A percentile compares a stretch with the other conserved stretches of the same genome.
These are phyloP conservation scores for Eimeria praecox DNA, from an alignment of 169 alveolate species.

Conservation along the genomic window DNA sequence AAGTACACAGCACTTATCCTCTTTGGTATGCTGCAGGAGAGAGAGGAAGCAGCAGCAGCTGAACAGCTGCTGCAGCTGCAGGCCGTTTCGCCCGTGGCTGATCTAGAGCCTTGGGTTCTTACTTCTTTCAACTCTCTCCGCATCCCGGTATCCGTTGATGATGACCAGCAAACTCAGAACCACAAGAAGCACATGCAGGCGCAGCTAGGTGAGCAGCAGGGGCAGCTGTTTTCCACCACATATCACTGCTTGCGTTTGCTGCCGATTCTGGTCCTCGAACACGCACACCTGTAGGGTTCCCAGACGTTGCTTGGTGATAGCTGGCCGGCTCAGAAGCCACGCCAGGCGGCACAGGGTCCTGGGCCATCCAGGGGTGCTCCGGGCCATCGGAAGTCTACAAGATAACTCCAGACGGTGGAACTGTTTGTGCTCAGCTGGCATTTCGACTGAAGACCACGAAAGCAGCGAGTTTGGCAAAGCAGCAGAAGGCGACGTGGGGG, in stretches of 20 bases:
- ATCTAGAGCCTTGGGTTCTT: not conserved
- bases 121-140: not conserved
- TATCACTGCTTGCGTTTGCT: not conserved
- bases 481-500: slow-evolving; percentile 1
- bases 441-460: slow-evolving; percentile 6
- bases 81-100: slow-evolving; percentile 1
- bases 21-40: slow-evolving; percentile 46
- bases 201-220: not conserved
- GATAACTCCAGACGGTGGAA: not conserved
- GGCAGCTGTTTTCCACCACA: not conserved
- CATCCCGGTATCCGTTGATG: not conserved
- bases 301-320: not conserved
- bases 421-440: slow-evolving; percentile 4
- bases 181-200: not conserved
- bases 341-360: not conserved
- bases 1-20: not conserved
- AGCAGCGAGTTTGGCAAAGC: slow-evolving; percentile 27
- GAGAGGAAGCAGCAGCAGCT: slow-evolving; percentile 66
- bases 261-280: not conserved
- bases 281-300: not conserved
- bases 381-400: not conserved
- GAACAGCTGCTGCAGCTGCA: slow-evolving; percentile 71
- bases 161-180: not conserved
- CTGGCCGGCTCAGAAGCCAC: not conserved
- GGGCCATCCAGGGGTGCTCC: not conserved